Evolutionary conservation across 108 stramenopile species (phyloP), one percentile per base, ranked within the genome.

Genomic region (Mediolabrus comicus): DNA sequence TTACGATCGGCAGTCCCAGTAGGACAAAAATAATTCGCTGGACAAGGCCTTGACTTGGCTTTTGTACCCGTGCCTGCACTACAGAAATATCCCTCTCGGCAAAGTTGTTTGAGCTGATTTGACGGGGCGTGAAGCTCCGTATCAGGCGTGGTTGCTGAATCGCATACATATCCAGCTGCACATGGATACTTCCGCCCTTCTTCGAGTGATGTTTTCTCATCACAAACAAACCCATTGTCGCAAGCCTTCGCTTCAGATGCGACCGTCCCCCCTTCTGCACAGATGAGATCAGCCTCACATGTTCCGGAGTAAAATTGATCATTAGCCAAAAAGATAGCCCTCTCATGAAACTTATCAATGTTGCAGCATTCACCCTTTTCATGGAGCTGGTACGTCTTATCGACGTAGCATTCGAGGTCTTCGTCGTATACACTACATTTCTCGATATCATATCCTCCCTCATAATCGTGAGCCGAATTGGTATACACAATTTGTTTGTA

Each of bases 231-330:
- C 9, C 92, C 92, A 61, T 86, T 86, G 16, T 76, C 71, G 60
- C 94, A 95, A 6, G 92, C 62, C 60, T 86, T 81, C 7, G 86
- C 86, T 69, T 91, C 75, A 10, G 86, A 43, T 26, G 46, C 59
- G 33, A 69, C 41, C 2, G 35, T 53, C 17, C 58, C 26, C 39
- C 71, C 75, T 24, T 82, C 72, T 10, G 60, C 53, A 66, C 95
- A 94, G 35, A 95, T 91, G 13, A 79, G 57, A 68, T 95, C 95
- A n/a, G 91, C 92, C 80, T 95, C 95, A 54, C 95, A 95, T 2
- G 92, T 94, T 14, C 95, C 95, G 2, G 83, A 79, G 71, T 92
- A 88, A 76, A 83, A 93, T 35, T 80, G 65, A 59, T 92, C 91
- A 30, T 69, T 52, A n/a, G 84, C 84, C 17, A 69, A 54, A 30